phyloP scores from a whole-genome alignment of 768 basidiomycete species.

The Podaxis carcinomalis region DNA sequence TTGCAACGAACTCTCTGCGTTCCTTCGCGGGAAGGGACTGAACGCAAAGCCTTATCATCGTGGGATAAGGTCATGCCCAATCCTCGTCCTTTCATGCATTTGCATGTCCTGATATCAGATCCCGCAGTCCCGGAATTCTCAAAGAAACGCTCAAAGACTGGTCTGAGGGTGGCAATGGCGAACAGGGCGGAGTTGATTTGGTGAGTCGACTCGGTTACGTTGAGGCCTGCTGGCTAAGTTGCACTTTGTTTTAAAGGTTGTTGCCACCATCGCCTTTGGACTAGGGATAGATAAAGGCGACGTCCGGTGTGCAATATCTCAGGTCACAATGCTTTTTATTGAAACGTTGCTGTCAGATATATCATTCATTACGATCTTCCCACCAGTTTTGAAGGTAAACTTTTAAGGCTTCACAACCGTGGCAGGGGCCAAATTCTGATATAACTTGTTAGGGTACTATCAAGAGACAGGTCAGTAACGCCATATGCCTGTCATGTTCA shows the following conservation, averaged over 20 bases:
- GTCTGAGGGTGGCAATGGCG: conserved; percentile 45
- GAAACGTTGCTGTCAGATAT: conserved; percentile 37
- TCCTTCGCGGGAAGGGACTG: conserved; percentile 62
- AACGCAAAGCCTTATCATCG: conserved; percentile 72
- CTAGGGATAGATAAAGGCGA: conserved; percentile 85
- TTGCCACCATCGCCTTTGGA: conserved; percentile 82
- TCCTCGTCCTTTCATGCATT: not conserved
- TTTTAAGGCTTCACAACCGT: not conserved
- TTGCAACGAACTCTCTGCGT: conserved; percentile 65
- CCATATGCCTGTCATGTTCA: not conserved
- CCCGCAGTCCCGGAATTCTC: conserved; percentile 41
- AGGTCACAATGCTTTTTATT: not conserved
- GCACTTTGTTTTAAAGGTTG: conserved; percentile 41
- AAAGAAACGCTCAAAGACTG: conserved; percentile 60
- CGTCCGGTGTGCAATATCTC: conserved; percentile 43
- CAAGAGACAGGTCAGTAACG: conserved; percentile 70
- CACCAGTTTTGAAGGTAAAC: conserved; percentile 75
- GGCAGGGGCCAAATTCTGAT: not conserved
- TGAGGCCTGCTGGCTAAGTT: not conserved
- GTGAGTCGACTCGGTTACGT: conserved; percentile 31
- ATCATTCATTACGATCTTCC: conserved; percentile 81
- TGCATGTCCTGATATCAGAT: not conserved
- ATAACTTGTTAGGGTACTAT: conserved; percentile 58
- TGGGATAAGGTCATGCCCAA: conserved; percentile 48
- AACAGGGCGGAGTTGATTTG: conserved; percentile 53